Evolutionary conservation across 345 rosid genomes (phyloP).

Genomic region (Melastoma malabathricum): DNA sequence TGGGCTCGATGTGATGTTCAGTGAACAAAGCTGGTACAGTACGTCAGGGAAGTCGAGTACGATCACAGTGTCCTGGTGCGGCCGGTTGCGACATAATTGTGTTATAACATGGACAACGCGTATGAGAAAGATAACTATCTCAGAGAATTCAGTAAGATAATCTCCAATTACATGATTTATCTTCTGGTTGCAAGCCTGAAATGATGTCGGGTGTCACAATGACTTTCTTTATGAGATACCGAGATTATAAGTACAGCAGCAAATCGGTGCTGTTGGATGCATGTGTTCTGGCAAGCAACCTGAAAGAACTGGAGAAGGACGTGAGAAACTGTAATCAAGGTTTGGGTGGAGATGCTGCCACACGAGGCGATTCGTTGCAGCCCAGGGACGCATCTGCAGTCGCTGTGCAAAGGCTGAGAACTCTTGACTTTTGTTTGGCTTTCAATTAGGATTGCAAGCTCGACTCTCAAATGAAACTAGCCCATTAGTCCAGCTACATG

Average conservation of each 20-base stretch:
- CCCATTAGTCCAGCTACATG: too few relatives aligned
- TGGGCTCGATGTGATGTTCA: slow-evolving; percentile 24
- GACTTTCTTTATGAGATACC: neutral
- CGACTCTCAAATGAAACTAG: too few relatives aligned
- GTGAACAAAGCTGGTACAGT: slow-evolving; percentile 16
- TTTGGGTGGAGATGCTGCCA: slow-evolving; percentile 51
- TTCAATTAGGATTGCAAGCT: too few relatives aligned
- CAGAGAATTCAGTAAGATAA: neutral
- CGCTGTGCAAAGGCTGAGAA: slow-evolving; percentile 52
- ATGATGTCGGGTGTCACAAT: neutral
- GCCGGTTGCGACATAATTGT: slow-evolving; percentile 44
- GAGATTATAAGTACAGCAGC: slow-evolving; percentile 26
- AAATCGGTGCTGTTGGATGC: slow-evolving; percentile 54
- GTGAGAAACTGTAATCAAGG: slow-evolving; percentile 35
- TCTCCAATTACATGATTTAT: slow-evolving; percentile 8
- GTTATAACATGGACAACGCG: slow-evolving; percentile 8
- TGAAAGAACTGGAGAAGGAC: slow-evolving; percentile 10
- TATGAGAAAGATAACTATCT: neutral
- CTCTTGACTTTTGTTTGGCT: slow-evolving; percentile 49
- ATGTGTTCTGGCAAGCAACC: slow-evolving; percentile 34
- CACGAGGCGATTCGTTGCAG: slow-evolving; percentile 46
- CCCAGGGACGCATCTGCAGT: slow-evolving; percentile 38
- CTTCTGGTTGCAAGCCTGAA: slow-evolving; percentile 2
- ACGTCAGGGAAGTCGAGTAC: slow-evolving; percentile 18
- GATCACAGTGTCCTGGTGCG: slow-evolving; percentile 39